phyloP scores from a whole-genome alignment of 371 early-diverging fungal species.

The Basidiobolus meristosporus region DNA sequence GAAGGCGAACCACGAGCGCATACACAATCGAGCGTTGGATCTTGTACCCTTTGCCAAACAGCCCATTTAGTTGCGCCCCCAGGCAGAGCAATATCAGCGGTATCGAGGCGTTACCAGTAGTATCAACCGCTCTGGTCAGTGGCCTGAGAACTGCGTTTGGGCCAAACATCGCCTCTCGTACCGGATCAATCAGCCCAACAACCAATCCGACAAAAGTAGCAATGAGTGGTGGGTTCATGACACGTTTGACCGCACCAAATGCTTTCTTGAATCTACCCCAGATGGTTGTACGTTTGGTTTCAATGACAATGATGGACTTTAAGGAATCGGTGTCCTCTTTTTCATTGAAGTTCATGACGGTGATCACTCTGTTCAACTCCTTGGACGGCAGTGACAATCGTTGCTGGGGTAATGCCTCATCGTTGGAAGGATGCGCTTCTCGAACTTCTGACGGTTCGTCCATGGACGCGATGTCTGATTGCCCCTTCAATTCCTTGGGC shows the following conservation, averaged over 20 bases:
- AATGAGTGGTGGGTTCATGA: slow-evolving; percentile 39
- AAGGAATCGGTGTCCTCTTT: not conserved
- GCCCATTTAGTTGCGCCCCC: slow-evolving; percentile 25
- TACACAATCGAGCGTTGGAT: no score
- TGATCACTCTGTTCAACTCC: not conserved
- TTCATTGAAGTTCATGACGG: no score
- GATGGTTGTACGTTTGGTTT: slow-evolving; percentile 1
- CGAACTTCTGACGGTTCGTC: no score
- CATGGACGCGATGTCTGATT: no score
- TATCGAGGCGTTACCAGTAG: slow-evolving; percentile 32
- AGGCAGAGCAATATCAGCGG: slow-evolving; percentile 33
- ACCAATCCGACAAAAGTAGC: slow-evolving; percentile 30
- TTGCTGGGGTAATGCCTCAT: no score
- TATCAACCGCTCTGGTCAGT: slow-evolving; percentile 19
- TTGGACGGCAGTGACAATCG: not conserved
- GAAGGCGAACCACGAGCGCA: slow-evolving; percentile 9
- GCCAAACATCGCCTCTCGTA: no score
- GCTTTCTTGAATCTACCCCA: not conserved
- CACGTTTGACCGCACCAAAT: slow-evolving; percentile 6
- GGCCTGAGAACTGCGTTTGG: not conserved
- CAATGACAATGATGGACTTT: no score
- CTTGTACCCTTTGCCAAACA: no score
- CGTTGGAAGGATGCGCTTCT: no score
- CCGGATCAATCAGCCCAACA: slow-evolving; percentile 18
- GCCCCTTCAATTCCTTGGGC: slow-evolving; percentile 6